Conservation (phyloP, 352 stramenopile genomes). For the Phytopythium oedochilum region DNA sequence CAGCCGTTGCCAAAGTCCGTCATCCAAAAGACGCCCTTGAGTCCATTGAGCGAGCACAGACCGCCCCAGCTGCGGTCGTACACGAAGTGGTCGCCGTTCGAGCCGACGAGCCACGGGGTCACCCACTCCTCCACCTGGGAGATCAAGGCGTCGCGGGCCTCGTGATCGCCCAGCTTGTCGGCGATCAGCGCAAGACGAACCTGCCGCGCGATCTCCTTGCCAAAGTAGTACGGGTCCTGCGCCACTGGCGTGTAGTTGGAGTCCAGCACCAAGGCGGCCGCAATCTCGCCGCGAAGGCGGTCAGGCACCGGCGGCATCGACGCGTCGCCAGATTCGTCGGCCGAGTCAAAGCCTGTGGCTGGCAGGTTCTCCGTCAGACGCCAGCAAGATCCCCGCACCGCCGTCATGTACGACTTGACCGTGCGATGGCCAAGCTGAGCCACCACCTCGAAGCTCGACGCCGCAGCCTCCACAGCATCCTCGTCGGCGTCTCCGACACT, state of each 20-base stretch:
- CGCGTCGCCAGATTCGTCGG: constrained; percentile 13
- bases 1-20: constrained; percentile 93
- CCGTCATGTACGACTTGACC: constrained; percentile 80
- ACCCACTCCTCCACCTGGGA: constrained; percentile 64
- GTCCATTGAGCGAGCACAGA: constrained; percentile 86
- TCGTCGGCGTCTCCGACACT: not conserved
- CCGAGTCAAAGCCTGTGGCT: constrained; percentile 39
- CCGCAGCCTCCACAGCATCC: not conserved
- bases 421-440: constrained; percentile 54
- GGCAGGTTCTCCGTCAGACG: constrained; percentile 52
- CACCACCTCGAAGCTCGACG: constrained; percentile 33
- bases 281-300: constrained; percentile 38
- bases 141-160: constrained; percentile 50
- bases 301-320: constrained; percentile 2
- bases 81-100: constrained; percentile 83
- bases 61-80: constrained; percentile 93
- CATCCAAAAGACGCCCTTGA: constrained; percentile 88
- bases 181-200: constrained; percentile 77
- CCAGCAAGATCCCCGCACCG: constrained; percentile 61
- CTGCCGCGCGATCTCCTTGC: constrained; percentile 81
- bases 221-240: constrained; percentile 81
- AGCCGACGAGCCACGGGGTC: constrained; percentile 69
- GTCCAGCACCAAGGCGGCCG: constrained; percentile 51
- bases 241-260: constrained; percentile 61
- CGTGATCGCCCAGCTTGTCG: constrained; percentile 50